Evolutionary conservation across 192 early-diverging fungal genomes (phyloP).

Genomic region (Backusella sp.): DNA sequence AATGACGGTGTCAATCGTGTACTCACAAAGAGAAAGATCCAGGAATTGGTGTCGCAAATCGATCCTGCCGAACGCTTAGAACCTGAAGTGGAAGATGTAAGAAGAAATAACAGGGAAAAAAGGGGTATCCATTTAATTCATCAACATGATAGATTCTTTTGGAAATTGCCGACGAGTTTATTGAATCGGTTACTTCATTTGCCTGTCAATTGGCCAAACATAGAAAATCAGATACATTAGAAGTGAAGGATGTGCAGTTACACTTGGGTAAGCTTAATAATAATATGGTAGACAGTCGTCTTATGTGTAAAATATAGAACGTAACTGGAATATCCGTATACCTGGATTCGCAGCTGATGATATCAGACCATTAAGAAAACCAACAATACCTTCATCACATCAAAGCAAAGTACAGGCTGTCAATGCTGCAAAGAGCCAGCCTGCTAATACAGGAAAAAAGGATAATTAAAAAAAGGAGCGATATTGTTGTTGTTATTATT

Average conservation of each 20-base stretch:
- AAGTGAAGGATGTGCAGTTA: conserved; percentile 86
- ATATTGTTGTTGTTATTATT: neutral
- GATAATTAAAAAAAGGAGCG: neutral
- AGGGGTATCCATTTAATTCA: neutral
- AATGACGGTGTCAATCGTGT: conserved; percentile 36
- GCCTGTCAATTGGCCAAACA: conserved; percentile 84
- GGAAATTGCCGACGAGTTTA: conserved; percentile 86
- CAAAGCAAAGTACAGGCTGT: conserved; percentile 66
- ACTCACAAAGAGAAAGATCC: conserved; percentile 76
- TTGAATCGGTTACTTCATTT: conserved; percentile 80
- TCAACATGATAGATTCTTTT: conserved; percentile 60
- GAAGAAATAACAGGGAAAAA: conserved; percentile 17
- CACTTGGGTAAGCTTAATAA: conserved; percentile 57
- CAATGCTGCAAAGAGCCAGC: conserved; percentile 43
- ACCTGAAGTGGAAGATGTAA: conserved; percentile 80
- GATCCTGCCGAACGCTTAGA: conserved; percentile 78
- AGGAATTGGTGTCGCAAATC: conserved; percentile 83
- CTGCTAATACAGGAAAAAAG: conserved; percentile 7
- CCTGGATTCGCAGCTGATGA: conserved; percentile 85
- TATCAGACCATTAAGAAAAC: conserved; percentile 71
- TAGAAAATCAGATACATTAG: conserved; percentile 70
- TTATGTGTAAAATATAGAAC: conserved; percentile 44
- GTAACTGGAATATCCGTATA: conserved; percentile 89
- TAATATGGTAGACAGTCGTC: neutral
- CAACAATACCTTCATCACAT: conserved; percentile 59